Percentiles rank a stretch among this genome's conserved stretches.
phyloP scores from a whole-genome alignment of 495 filamentous ascomycete genomes.

The Talaromyces ruber region DNA sequence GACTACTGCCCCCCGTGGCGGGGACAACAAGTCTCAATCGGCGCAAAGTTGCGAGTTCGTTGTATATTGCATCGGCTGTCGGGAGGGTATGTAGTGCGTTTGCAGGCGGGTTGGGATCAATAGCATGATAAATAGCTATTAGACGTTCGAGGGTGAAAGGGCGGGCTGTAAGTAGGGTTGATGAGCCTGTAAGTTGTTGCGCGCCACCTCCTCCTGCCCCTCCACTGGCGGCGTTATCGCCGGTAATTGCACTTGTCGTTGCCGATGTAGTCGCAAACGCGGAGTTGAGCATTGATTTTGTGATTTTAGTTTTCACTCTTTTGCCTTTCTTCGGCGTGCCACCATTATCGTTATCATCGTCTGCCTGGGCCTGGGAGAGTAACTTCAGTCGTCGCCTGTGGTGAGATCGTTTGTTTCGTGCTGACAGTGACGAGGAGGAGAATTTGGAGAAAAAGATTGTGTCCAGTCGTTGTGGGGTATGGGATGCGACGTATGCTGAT shows the following conservation, averaged over 20 bases:
- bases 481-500: constrained; percentile 84
- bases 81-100: constrained; percentile 38
- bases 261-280: constrained; percentile 33
- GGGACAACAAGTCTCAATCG: constrained; percentile 67
- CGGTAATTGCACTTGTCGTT: constrained; percentile 23
- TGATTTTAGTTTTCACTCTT: constrained; percentile 32
- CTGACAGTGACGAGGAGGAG: constrained; percentile 45
- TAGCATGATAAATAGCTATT: constrained; percentile 76
- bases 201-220: constrained; percentile 14
- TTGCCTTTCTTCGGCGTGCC: constrained; percentile 27
- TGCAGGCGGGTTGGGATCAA: constrained; percentile 56
- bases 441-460: constrained; percentile 76
- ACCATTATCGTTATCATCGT: constrained; percentile 21
- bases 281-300: constrained; percentile 37
- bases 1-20: constrained; percentile 18
- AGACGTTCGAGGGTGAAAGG: constrained; percentile 82
- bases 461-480: constrained; percentile 74
- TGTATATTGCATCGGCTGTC: constrained; percentile 54
- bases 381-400: constrained; percentile 45
- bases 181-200: constrained; percentile 51
- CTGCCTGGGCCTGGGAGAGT: constrained; percentile 34
- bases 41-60: constrained; percentile 71
- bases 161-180: constrained; percentile 61
- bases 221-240: not conserved
- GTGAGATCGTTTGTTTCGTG: constrained; percentile 42